Percentiles rank a stretch among this genome's conserved stretches.
These are phyloP conservation scores for Calonectria fujianensis DNA, from an alignment of 2,329 filamentous ascomycete genomes.

Conservation along the genomic window DNA sequence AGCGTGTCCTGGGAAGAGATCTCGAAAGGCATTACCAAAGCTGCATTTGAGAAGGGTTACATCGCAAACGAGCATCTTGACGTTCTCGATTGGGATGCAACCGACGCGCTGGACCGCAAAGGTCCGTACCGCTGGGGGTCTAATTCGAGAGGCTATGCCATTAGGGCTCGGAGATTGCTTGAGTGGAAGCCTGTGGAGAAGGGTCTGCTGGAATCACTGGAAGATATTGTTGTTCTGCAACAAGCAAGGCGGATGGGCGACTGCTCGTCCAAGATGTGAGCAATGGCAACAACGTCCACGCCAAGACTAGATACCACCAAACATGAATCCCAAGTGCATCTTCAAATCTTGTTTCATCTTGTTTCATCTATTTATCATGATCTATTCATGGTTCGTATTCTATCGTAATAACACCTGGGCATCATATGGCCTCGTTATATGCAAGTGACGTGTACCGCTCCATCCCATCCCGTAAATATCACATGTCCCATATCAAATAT, in stretches of 20 bases:
- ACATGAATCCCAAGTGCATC: neutral
- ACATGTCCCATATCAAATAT: too few species aligned
- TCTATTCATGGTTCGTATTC: constrained; percentile 20
- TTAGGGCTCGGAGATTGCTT: neutral
- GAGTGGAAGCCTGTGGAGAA: constrained; percentile 5
- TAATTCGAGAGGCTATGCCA: neutral
- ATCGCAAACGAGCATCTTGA: neutral
- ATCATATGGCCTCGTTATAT: constrained; percentile 1
- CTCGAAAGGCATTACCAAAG: neutral
- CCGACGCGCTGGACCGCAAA: neutral
- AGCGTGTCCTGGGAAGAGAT: neutral
- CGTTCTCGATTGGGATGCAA: constrained; percentile 4
- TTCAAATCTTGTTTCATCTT: neutral
- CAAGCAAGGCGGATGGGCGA: neutral
- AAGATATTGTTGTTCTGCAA: neutral
- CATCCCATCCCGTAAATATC: neutral
- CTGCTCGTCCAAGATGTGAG: too few species aligned
- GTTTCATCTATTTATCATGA: constrained; percentile 12
- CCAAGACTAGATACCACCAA: neutral
- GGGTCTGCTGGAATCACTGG: neutral
- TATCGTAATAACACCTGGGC: neutral
- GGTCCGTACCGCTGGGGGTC: constrained; percentile 3
- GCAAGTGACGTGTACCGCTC: neutral
- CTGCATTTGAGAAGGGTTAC: neutral
- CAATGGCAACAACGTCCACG: neutral